Evolutionary conservation across 164 flowering plant species (phyloP).

Genomic region (Protea cynaroides): DNA sequence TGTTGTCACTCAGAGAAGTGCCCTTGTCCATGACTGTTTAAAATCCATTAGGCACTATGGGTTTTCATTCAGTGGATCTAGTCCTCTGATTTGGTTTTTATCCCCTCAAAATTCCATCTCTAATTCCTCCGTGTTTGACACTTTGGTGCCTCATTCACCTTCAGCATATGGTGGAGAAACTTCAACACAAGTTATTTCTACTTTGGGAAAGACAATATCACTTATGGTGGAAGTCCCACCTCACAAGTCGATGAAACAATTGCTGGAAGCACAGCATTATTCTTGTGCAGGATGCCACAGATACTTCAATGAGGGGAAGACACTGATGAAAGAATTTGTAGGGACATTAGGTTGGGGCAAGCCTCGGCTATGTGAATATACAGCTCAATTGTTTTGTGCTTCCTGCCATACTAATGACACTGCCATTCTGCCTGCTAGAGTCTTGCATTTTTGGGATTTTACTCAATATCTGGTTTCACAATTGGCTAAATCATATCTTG

Average conservation of each 20-base stretch:
- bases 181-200: slow-evolving; percentile 20
- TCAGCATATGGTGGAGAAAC: slow-evolving; percentile 13
- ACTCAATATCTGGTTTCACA: slow-evolving; percentile 78
- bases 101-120: slow-evolving; percentile 47
- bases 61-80: slow-evolving; percentile 35
- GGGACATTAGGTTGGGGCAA: slow-evolving; percentile 88
- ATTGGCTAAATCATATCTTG: slow-evolving; percentile 84
- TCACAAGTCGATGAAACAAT: slow-evolving; percentile 57
- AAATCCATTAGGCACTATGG: slow-evolving; percentile 50
- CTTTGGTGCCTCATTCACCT: slow-evolving; percentile 17
- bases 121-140: slow-evolving; percentile 31
- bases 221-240: slow-evolving; percentile 64
- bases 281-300: slow-evolving; percentile 86
- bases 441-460: slow-evolving; percentile 92
- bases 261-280: slow-evolving; percentile 74
- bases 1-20: slow-evolving; percentile 75
- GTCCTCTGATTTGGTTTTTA: slow-evolving; percentile 59
- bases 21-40: slow-evolving; percentile 83
- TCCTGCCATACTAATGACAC: slow-evolving; percentile 88
- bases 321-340: slow-evolving; percentile 54
- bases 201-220: slow-evolving; percentile 75
- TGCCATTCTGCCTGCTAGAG: slow-evolving; percentile 88
- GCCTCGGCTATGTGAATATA: slow-evolving; percentile 91
- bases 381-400: slow-evolving; percentile 84
- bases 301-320: slow-evolving; percentile 61